Evolutionary conservation across 495 filamentous ascomycete genomes (phyloP).

Genomic region (Podospora anserina): DNA sequence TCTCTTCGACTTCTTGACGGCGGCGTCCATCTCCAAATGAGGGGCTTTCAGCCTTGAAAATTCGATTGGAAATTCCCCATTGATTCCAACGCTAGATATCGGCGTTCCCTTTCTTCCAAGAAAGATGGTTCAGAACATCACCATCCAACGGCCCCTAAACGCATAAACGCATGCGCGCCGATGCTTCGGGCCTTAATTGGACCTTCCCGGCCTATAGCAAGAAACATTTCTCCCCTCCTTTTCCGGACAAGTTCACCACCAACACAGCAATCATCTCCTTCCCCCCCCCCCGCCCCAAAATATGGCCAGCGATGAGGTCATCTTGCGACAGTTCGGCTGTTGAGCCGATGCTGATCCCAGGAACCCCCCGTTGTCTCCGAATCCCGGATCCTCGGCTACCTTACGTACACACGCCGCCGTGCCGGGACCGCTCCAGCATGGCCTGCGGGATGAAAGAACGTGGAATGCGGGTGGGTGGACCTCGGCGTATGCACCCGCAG

Average conservation of each 20-base stretch:
- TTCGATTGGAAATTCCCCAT: too few species aligned
- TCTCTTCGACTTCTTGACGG: too few species aligned
- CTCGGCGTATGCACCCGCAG: background rate
- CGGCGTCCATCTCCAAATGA: too few species aligned
- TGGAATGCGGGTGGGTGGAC: conserved; percentile 1
- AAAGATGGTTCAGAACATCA: background rate
- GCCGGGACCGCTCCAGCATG: background rate
- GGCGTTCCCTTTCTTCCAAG: too few species aligned
- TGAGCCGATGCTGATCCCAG: background rate
- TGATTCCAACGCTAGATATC: too few species aligned
- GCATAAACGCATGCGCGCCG: background rate
- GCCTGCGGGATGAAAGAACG: background rate
- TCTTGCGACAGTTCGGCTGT: conserved; percentile 15
- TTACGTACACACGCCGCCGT: background rate
- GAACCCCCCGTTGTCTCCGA: background rate
- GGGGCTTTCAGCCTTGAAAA: too few species aligned
- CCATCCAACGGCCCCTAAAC: background rate
- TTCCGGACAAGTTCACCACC: background rate
- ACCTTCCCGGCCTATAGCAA: background rate
- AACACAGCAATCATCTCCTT: background rate
- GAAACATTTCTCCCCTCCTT: background rate
- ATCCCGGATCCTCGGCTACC: background rate
- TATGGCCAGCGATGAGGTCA: conserved; percentile 23
- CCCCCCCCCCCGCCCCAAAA: background rate
- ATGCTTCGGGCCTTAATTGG: conserved; percentile 6